These are phyloP conservation scores for Colletotrichum sp. DNA, from an alignment of 2,329 filamentous ascomycete species.

Conservation along the genomic window DNA sequence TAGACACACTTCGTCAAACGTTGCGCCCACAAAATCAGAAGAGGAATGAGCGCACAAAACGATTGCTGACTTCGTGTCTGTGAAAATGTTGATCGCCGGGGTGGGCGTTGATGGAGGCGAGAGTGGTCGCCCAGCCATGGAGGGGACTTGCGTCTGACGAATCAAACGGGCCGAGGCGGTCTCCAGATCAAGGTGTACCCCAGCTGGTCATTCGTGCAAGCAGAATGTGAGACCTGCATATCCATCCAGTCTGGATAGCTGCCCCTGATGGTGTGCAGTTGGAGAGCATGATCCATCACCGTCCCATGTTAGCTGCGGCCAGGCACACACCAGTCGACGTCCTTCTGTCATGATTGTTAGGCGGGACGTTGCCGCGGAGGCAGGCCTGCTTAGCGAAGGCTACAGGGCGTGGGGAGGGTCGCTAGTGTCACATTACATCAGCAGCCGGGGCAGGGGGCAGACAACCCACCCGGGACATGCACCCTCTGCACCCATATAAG, in stretches of 20 bases:
- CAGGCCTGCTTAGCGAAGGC: background rate
- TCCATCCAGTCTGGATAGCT: background rate
- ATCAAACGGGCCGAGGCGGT: background rate
- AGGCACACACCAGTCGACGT: slow-evolving; percentile 12
- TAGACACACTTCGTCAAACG: background rate
- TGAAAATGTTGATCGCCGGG: background rate
- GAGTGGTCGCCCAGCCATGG: background rate
- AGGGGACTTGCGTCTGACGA: background rate
- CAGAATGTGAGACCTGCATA: slow-evolving; percentile 18
- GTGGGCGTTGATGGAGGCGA: background rate
- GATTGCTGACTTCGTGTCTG: background rate
- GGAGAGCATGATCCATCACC: slow-evolving; percentile 16
- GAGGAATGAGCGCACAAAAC: slow-evolving; percentile 34
- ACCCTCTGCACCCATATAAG: slow-evolving; percentile 15
- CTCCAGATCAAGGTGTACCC: background rate
- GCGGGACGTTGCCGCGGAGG: background rate
- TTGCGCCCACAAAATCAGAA: background rate
- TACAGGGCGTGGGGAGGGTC: background rate
- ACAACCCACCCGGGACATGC: slow-evolving; percentile 12
- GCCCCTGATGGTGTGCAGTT: slow-evolving; percentile 8
- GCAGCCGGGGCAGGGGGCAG: slow-evolving; percentile 11
- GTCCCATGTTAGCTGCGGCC: slow-evolving; percentile 13
- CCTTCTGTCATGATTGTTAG: slow-evolving; percentile 8
- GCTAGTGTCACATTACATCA: slow-evolving; percentile 20
- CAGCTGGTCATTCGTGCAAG: slow-evolving; percentile 7